phyloP scores from a whole-genome alignment of 768 basidiomycete genomes.

The Baorangia bicolor region DNA sequence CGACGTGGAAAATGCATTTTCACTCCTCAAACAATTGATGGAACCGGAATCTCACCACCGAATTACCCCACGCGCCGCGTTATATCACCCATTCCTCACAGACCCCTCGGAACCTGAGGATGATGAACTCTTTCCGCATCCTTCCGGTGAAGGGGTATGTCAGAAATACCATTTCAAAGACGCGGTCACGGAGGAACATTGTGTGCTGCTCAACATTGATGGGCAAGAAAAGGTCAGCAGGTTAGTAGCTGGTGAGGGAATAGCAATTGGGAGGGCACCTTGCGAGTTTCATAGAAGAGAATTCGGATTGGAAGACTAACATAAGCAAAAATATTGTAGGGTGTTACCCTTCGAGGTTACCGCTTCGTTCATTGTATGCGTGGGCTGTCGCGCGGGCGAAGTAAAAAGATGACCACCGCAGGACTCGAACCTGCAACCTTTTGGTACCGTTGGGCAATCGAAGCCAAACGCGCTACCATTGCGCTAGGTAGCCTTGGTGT shows the following conservation, averaged over 20 bases:
- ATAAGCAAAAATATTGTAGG: not conserved
- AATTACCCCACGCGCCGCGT: slow-evolving; percentile 70
- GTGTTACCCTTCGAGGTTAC: not conserved
- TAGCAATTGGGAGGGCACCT: slow-evolving; percentile 57
- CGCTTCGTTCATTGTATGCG: not conserved
- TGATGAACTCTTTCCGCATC: slow-evolving; percentile 69
- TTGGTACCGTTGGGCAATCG: slow-evolving; percentile 77
- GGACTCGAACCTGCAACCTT: slow-evolving; percentile 97
- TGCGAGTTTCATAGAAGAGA: slow-evolving; percentile 56
- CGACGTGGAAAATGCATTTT: slow-evolving; percentile 67
- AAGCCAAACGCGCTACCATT: slow-evolving; percentile 97
- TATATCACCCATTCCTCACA: slow-evolving; percentile 76
- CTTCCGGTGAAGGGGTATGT: slow-evolving; percentile 67
- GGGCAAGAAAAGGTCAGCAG: slow-evolving; percentile 36
- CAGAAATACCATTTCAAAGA: slow-evolving; percentile 59
- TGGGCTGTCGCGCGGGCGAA: not conserved
- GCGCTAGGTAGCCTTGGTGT: slow-evolving; percentile 67
- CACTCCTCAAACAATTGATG: slow-evolving; percentile 71
- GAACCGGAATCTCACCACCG: slow-evolving; percentile 76
- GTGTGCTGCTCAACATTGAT: slow-evolving; percentile 43
- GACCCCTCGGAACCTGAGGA: slow-evolving; percentile 50
- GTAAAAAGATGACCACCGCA: slow-evolving; percentile 70
- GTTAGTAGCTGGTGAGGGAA: slow-evolving; percentile 41
- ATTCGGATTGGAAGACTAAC: slow-evolving; percentile 14
- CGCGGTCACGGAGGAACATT: slow-evolving; percentile 54